Conservation (phyloP, 2,329 filamentous ascomycete species). For the Alternaria sp. region DNA sequence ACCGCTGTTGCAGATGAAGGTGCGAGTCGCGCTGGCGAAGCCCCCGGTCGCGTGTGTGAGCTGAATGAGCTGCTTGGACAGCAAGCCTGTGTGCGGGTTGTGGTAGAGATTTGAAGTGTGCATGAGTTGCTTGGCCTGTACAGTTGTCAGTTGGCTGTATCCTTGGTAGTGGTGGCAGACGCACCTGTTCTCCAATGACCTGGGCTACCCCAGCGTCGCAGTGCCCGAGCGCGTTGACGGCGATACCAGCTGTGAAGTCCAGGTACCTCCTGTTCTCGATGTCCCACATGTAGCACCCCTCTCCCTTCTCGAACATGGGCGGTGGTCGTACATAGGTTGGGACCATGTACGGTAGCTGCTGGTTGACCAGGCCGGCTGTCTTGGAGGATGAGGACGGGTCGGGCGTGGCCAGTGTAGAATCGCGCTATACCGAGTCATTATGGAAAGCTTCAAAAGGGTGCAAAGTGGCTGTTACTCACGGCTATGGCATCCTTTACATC, state of each 20-base stretch:
- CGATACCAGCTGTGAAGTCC: slow-evolving; percentile 95
- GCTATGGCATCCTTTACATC: slow-evolving; percentile 54
- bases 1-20: slow-evolving; percentile 96
- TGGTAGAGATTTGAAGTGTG: slow-evolving; percentile 97
- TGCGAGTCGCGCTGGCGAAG: slow-evolving; percentile 81
- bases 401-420: slow-evolving; percentile 66
- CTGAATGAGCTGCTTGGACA: slow-evolving; percentile 85
- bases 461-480: slow-evolving; percentile 31
- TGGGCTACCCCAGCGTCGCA: slow-evolving; percentile 80
- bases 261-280: slow-evolving; percentile 88
- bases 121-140: slow-evolving; percentile 71
- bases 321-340: slow-evolving; percentile 91
- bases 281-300: slow-evolving; percentile 90
- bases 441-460: background rate
- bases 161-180: background rate
- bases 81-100: slow-evolving; percentile 91
- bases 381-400: slow-evolving; percentile 78
- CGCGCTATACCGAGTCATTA: slow-evolving; percentile 38
- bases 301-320: slow-evolving; percentile 87
- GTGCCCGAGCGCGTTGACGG: slow-evolving; percentile 92
- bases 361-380: slow-evolving; percentile 76
- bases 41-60: slow-evolving; percentile 80
- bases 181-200: slow-evolving; percentile 80
- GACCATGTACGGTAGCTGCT: slow-evolving; percentile 89
- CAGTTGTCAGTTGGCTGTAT: slow-evolving; percentile 21